phyloP scores from a whole-genome alignment of 148 eudicot species.

The Spergularia marina region DNA sequence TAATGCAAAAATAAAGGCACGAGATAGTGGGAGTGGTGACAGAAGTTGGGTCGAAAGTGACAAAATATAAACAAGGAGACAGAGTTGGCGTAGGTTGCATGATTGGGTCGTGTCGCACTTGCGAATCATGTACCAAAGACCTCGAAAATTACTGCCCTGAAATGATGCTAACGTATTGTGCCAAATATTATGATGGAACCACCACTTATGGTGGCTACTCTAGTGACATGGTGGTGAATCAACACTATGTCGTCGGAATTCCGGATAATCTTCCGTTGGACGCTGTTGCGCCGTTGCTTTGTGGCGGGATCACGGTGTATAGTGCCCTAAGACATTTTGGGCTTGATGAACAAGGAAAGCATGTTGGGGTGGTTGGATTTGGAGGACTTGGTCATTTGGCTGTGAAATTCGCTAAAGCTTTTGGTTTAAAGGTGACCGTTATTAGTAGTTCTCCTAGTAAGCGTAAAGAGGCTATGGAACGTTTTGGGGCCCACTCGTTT shows the following conservation, averaged over 20 bases:
- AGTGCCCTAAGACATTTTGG: too few species aligned
- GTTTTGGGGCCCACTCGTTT: too few species aligned
- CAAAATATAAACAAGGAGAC: constrained; percentile 21
- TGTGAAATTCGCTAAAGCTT: too few species aligned
- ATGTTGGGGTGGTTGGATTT: too few species aligned
- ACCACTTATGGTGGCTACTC: not conserved
- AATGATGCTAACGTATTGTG: constrained; percentile 19
- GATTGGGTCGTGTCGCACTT: constrained; percentile 28
- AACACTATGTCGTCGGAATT: not conserved
- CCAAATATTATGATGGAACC: constrained; percentile 12
- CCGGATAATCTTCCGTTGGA: too few species aligned
- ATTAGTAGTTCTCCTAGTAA: too few species aligned
- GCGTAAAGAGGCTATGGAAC: too few species aligned
- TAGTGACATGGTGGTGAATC: constrained; percentile 22
- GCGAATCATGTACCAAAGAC: constrained; percentile 20
- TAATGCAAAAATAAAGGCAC: constrained; percentile 17
- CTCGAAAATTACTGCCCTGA: constrained; percentile 35
- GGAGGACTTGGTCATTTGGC: too few species aligned
- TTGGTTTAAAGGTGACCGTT: too few species aligned
- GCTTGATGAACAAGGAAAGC: too few species aligned
- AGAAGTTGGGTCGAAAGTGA: constrained; percentile 12
- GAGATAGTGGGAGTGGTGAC: constrained; percentile 34
- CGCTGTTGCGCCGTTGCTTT: too few species aligned
- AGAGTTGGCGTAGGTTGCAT: constrained; percentile 36
- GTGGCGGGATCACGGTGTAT: too few species aligned